phyloP scores from a whole-genome alignment of 2,329 filamentous ascomycete species.

The Beauveria medogensis region DNA sequence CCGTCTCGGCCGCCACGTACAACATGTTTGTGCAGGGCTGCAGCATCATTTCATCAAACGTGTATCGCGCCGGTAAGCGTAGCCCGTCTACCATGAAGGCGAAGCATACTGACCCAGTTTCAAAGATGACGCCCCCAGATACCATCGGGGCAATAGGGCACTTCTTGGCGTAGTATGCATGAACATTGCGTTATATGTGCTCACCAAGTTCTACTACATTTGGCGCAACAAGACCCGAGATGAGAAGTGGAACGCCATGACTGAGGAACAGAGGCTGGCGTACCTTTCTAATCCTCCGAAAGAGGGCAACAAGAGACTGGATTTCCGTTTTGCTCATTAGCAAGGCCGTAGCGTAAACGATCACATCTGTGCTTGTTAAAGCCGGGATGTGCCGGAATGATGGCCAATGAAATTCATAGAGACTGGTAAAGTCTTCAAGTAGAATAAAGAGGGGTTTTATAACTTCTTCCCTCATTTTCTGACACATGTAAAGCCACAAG shows the following conservation, averaged over 20 bases:
- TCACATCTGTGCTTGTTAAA: background rate
- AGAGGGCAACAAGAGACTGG: constrained; percentile 36
- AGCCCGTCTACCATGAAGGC: constrained; percentile 18
- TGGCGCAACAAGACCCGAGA: constrained; percentile 37
- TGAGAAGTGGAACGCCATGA: constrained; percentile 39
- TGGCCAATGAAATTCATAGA: background rate
- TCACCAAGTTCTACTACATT: constrained; percentile 45
- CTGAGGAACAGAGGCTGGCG: constrained; percentile 25
- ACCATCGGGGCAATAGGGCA: constrained; percentile 39
- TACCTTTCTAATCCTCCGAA: constrained; percentile 32
- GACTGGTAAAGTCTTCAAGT: background rate
- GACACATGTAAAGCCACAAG: no score
- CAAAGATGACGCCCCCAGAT: constrained; percentile 22
- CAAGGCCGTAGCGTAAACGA: no score
- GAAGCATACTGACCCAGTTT: background rate
- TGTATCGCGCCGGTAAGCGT: constrained; percentile 10
- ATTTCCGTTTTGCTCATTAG: constrained; percentile 33
- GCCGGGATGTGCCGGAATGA: background rate
- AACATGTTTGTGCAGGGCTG: constrained; percentile 35
- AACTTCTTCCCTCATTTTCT: no score
- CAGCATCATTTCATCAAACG: constrained; percentile 26
- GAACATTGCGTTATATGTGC: constrained; percentile 41
- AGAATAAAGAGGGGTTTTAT: no score
- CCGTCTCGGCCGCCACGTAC: constrained; percentile 49
- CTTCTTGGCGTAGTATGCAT: constrained; percentile 39